Base-by-base conservation (phyloP, 495 filamentous ascomycete species). In the Penicillium nucicola region DNA sequence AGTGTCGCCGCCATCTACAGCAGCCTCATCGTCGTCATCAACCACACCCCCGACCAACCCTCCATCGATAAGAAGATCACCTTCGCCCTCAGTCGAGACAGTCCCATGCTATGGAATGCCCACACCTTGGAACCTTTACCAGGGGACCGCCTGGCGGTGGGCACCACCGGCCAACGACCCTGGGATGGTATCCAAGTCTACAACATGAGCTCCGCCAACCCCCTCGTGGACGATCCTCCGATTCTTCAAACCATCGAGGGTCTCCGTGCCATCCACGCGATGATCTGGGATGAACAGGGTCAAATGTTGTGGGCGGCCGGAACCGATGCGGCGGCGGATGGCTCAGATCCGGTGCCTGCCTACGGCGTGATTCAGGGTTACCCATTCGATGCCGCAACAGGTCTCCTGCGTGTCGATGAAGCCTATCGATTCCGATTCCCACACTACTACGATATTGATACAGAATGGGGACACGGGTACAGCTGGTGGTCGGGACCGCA, bases 151-250 rank as follows among this genome's bases (percentile, higher is more conserved):
- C 42, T 67, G 7, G 64, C 64, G 1, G 59, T 67, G 10, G 58
- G 34, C 4, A 67, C 61, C n/a, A 65, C 61, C 22, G 64, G 64
- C 2, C 53, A 60, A 19, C 58, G 58, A 13, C 38, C 61, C 1
- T 60, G 56, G 58, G 61, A 65, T 37, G 64, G 61, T n/a, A 62
- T 67, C 34, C 39, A 60, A 8, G 57, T 67, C 15, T 67, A 67
- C 34, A 57, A 67, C 14, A 40, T 55, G 18, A 67, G 57, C 39
- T 19, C 35, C 10, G 61, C 34, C 0, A 54, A 59, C 12, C 57
- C 60, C 12, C 50, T 67, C 3, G 48, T 50, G 13, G 53, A 60
- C n/a, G 50, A 65, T n/a, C 56, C 64, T 1, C 58, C 58, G 1
- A 46, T 65, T 13, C 20, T 67, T 20, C 64, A 67, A 38, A 67